Conservation (phyloP, 306 rosid genomes). For the Vicia faba region DNA sequence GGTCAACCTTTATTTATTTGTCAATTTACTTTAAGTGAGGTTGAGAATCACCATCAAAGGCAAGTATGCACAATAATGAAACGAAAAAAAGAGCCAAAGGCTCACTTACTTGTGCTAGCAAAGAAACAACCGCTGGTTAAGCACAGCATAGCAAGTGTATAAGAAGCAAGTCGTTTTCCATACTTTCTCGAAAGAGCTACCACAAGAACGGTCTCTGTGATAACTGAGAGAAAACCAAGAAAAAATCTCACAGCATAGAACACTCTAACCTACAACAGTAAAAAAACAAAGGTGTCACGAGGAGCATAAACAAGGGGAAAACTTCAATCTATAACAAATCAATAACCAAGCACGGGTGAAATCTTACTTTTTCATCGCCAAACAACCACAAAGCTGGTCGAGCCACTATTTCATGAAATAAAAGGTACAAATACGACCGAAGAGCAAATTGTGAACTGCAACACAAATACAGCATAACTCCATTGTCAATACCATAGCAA, state of each 20-base stretch:
- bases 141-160: slow-evolving; percentile 96
- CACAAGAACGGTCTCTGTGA: slow-evolving; percentile 77
- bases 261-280: slow-evolving; percentile 73
- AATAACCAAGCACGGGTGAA: slow-evolving; percentile 15
- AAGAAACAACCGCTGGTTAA: slow-evolving; percentile 96
- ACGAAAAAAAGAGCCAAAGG: slow-evolving; percentile 2
- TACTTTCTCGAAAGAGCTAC: slow-evolving; percentile 89
- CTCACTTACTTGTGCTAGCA: slow-evolving; percentile 92
- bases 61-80: slow-evolving; percentile 18
- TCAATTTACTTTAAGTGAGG: not conserved
- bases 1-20: not conserved
- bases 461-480: slow-evolving; percentile 30
- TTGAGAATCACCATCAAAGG: not conserved
- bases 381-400: slow-evolving; percentile 84
- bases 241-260: slow-evolving; percentile 87
- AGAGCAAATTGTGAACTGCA: slow-evolving; percentile 98
- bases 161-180: slow-evolving; percentile 88
- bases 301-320: too few relatives aligned
- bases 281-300: slow-evolving; percentile 39
- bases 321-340: slow-evolving; percentile 3
- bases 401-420: slow-evolving; percentile 87
- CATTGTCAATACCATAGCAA: slow-evolving; percentile 27
- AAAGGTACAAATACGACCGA: slow-evolving; percentile 84
- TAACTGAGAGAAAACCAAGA: slow-evolving; percentile 82
- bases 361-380: slow-evolving; percentile 77